A percentile compares a stretch with the other conserved stretches of the same genome.
phyloP scores from a whole-genome alignment of 2,329 filamentous ascomycete species.

The Clonostachys byssicola region DNA sequence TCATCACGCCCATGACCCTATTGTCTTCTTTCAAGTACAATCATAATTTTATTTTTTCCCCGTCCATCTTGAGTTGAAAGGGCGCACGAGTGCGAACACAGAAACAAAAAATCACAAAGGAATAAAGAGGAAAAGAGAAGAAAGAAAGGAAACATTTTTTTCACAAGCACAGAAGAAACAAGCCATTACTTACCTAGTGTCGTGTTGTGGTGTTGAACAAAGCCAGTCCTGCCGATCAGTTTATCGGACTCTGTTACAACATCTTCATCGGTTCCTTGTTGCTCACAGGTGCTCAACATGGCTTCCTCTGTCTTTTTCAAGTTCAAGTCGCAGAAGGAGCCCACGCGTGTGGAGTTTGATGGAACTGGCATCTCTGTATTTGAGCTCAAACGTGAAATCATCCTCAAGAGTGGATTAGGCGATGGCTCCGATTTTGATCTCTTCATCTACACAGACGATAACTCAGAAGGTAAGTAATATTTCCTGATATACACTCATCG shows the following conservation, averaged over 20 bases:
- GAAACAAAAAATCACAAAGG: slow-evolving; percentile 22
- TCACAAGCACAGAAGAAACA: slow-evolving; percentile 5
- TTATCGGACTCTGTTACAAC: too few relatives aligned
- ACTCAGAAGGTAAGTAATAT: slow-evolving; percentile 72
- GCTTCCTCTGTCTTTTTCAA: slow-evolving; percentile 99
- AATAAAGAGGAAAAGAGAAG: slow-evolving; percentile 15
- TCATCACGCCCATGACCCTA: slow-evolving; percentile 25
- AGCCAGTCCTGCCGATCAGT: too few relatives aligned
- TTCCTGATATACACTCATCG: background rate
- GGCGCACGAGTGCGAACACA: slow-evolving; percentile 25
- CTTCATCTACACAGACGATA: slow-evolving; percentile 89
- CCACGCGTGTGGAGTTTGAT: slow-evolving; percentile 91
- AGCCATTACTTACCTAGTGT: slow-evolving; percentile 24
- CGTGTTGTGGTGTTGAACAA: background rate
- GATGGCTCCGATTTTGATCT: slow-evolving; percentile 97
- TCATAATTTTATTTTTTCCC: slow-evolving; percentile 48
- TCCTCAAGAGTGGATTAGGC: slow-evolving; percentile 86
- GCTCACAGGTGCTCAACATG: slow-evolving; percentile 46
- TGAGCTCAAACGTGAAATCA: slow-evolving; percentile 98
- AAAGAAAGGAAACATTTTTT: slow-evolving; percentile 6
- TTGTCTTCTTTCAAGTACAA: slow-evolving; percentile 35
- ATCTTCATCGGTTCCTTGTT: too few relatives aligned
- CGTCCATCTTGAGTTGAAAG: slow-evolving; percentile 26
- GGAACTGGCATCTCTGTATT: slow-evolving; percentile 97
- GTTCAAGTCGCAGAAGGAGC: slow-evolving; percentile 98